Evolutionary conservation across 2,329 filamentous ascomycete species (phyloP).

Genomic region (Verruconis gallopava): DNA sequence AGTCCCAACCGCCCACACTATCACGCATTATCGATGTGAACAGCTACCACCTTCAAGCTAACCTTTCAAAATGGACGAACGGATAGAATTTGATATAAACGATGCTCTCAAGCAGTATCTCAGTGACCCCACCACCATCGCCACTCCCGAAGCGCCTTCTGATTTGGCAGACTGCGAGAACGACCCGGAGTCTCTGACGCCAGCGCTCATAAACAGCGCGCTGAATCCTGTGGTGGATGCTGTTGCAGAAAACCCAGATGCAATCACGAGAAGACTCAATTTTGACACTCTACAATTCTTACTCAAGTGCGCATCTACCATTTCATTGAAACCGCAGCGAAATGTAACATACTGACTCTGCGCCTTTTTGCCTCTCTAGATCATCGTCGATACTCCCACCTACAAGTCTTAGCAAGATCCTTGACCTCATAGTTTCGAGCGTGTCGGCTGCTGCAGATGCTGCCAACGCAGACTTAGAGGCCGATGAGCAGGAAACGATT

Average conservation of each 20-base stretch:
- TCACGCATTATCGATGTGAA: not conserved
- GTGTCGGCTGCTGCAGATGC: constrained; percentile 75
- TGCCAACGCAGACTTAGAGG: constrained; percentile 74
- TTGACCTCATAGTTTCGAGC: constrained; percentile 79
- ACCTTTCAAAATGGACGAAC: constrained; percentile 38
- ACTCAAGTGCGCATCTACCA: constrained; percentile 74
- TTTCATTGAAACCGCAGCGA: constrained; percentile 22
- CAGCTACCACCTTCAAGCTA: constrained; percentile 9
- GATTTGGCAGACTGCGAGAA: constrained; percentile 84
- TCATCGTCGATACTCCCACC: constrained; percentile 67
- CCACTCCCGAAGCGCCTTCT: constrained; percentile 74
- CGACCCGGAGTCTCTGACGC: constrained; percentile 72
- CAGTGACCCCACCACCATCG: constrained; percentile 73
- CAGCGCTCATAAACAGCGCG: constrained; percentile 66
- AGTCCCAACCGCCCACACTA: not conserved
- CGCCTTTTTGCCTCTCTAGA: constrained; percentile 56
- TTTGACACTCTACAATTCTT: constrained; percentile 94
- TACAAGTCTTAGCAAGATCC: constrained; percentile 78
- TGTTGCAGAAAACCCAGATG: constrained; percentile 82
- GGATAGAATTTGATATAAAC: constrained; percentile 83
- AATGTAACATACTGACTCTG: constrained; percentile 35
- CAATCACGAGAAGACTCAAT: constrained; percentile 60
- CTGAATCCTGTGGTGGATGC: constrained; percentile 88
- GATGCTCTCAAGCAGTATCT: constrained; percentile 94
- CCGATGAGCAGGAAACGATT: constrained; percentile 78